Evolutionary conservation across 768 basidiomycete genomes (phyloP), one percentile per base, ranked within the genome.

Genomic region (Neoboletus brunneissimus): DNA sequence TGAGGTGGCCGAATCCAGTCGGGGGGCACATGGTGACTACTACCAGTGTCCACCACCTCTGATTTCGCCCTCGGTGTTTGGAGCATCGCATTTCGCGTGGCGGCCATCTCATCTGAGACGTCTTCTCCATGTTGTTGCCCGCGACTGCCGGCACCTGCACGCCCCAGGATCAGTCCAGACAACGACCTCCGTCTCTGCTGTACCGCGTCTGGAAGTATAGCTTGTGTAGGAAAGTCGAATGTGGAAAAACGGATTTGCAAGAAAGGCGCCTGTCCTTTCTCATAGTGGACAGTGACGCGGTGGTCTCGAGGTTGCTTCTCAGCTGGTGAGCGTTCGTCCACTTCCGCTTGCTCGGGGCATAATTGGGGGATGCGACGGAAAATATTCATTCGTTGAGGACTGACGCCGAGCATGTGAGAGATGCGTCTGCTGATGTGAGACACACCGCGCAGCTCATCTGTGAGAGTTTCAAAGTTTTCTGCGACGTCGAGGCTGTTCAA

Each of bases 211-310:
- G 65, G 55, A 51, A 60, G 59, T 20, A 31, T 16, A 44, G 38
- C 62, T 51, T 52, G 63, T 49, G 58, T n/a, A 18, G 81, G 81
- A 20, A 81, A 58, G 45, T 78, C 77, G 37, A 82, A 63, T 10
- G 57, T 58, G 0, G 85, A 86, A 61, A 85, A 81, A 13, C 84
- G 82, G 65, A 86, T 75, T 35, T 79, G 73, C 22, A 86, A 71
- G 32, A 69, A 76, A 29, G 85, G 85, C 2, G 81, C 74, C 22
- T 63, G 64, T 32, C 77, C 81, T 25, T 68, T 64, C 42, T 75
- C 71, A 52, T 75, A 76, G 23, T 72, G 73, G 20, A 85, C 70
- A 0, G 82, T 85, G 5, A 86, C 85, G 0, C 79, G 78, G 48
- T 78, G 74, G 5, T 65, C 56, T n/a, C 46, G 40, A 22, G 13